These are phyloP conservation scores for Moricandia moricandioides DNA, from an alignment of 345 rosid genomes.

Conservation along the genomic window DNA sequence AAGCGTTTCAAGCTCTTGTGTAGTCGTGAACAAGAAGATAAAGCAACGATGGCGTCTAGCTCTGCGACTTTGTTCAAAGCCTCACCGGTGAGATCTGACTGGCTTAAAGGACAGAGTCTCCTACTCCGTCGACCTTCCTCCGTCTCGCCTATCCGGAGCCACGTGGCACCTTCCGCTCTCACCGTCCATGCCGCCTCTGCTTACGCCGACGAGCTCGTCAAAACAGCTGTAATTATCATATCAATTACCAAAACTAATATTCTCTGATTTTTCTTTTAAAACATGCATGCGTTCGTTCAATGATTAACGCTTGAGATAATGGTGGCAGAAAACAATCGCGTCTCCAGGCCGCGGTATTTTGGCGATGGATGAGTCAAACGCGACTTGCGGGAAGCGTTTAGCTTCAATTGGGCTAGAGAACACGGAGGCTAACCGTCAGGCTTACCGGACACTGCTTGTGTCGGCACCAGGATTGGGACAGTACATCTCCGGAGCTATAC, in stretches of 20 bases:
- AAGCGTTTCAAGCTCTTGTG: background rate
- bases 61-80: constrained; percentile 75
- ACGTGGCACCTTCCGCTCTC: constrained; percentile 43
- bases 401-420: constrained; percentile 90
- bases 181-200: constrained; percentile 70
- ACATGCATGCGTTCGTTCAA: background rate
- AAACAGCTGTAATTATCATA: constrained; percentile 52
- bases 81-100: constrained; percentile 76
- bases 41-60: constrained; percentile 56
- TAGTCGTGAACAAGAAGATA: background rate
- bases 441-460: constrained; percentile 86
- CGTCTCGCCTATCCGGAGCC: constrained; percentile 46
- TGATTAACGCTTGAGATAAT: background rate
- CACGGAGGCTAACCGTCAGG: constrained; percentile 96
- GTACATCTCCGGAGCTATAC: constrained; percentile 87
- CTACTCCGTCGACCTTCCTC: constrained; percentile 50
- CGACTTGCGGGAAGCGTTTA: constrained; percentile 92
- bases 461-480: constrained; percentile 75
- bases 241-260: background rate
- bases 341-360: constrained; percentile 91
- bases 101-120: constrained; percentile 63
- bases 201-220: constrained; percentile 90
- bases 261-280: background rate
- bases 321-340: constrained; percentile 69
- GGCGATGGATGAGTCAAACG: constrained; percentile 98